Base-by-base conservation (phyloP, 1,284 basidiomycete species). In the Sanghuangporus weigelae region DNA sequence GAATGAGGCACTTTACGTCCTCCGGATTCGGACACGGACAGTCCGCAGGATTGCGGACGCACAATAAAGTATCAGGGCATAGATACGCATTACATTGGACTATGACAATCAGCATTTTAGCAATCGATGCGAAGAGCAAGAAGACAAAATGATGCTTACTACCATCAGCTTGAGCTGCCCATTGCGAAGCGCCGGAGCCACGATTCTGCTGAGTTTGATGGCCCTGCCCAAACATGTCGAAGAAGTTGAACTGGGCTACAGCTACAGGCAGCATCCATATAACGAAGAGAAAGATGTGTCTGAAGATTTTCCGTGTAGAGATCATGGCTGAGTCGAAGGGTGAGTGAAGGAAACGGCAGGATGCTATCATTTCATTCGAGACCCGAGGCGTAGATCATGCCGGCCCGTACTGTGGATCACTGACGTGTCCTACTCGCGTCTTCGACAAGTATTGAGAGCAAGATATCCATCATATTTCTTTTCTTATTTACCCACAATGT, bases 11-110 rank as follows among this genome's bases (percentile, higher is more conserved):
- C 70, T 82, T 85, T 64, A 84, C 76, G 67, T 87, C 85, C 68
- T 86, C 81, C 7, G 76, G 73, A 66, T 81, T 77, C 6, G 85
- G 84, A 71, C 85, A 87, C 7, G 86, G 84, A 68, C 85, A 87
- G 48, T 85, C 78, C 42, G 71, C 72, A 6, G 86, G 86, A 59
- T 71, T 75, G 6, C 69, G 66, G 16, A 86, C 86, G 61, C 85
- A 87, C 60, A 81, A 77, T 53, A 86, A 72, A n/a, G 84, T 86
- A 42, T 76, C 74, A 23, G 86, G 85, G 69, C 85, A 87, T 31
- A 87, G 72, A 69, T 87, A 87, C 53, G 77, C 75, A 10, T 84
- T 78, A 67, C 85, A 87, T 40, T 79, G 71, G n/a, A 84, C 85
- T 86, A 39, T 51, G n/a, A 71, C 75, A 50, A 80, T 40, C 21